phyloP scores from a whole-genome alignment of 2,329 filamentous ascomycete species.

The Acephala macrosclerotiorum region DNA sequence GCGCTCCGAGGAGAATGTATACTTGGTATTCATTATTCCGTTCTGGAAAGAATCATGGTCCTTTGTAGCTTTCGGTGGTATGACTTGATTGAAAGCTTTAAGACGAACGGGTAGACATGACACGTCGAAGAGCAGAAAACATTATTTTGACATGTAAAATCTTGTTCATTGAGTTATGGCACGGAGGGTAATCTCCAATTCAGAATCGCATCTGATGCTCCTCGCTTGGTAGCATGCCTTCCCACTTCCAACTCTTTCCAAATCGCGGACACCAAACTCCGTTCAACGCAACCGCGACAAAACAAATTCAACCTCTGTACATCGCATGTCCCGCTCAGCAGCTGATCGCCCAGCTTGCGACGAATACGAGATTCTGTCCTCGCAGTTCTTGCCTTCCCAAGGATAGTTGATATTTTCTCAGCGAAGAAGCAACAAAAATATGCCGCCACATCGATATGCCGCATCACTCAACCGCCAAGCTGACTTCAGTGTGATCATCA shows the following conservation, averaged over 20 bases:
- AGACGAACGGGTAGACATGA: no score
- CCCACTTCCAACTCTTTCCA: not conserved
- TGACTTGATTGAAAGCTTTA: no score
- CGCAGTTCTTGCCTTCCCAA: not conserved
- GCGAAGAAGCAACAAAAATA: not conserved
- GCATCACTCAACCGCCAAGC: not conserved
- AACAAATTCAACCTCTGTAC: not conserved
- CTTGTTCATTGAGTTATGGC: no score
- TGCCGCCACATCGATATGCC: not conserved
- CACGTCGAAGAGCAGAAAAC: no score
- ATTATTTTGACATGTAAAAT: no score
- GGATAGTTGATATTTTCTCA: not conserved
- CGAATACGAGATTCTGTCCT: not conserved
- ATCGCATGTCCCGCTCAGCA: not conserved
- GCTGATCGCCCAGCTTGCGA: not conserved
- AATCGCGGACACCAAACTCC: not conserved
- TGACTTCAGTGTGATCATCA: constrained; percentile 1
- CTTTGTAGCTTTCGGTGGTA: no score
- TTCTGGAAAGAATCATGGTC: no score
- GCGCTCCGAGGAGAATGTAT: no score
- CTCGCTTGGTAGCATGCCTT: not conserved
- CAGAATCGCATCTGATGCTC: no score
- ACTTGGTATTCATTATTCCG: no score
- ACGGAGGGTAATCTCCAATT: no score
- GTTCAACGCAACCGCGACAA: not conserved